Evolutionary conservation across 2,329 filamentous ascomycete genomes (phyloP).

Genomic region (Akanthomyces lecanii): DNA sequence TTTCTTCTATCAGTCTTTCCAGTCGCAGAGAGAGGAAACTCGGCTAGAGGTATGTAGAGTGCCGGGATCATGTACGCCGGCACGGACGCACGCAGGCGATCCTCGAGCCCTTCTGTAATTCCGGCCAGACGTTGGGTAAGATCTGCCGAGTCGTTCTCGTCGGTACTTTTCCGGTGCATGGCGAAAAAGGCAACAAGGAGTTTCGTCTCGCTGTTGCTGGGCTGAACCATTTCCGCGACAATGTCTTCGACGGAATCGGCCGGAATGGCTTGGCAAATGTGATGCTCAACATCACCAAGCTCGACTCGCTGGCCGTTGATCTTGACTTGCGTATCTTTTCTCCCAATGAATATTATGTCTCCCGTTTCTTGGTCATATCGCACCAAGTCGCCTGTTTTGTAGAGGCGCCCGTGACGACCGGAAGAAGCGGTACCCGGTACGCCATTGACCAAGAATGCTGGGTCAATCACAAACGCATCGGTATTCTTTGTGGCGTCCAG

Average conservation of each 20-base stretch:
- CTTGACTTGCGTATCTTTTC: slow-evolving; percentile 56
- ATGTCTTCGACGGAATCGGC: too few species aligned
- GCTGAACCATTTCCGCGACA: neutral
- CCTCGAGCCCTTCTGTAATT: neutral
- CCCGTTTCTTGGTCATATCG: slow-evolving; percentile 36
- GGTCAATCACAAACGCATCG: slow-evolving; percentile 34
- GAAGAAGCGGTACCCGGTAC: too few species aligned
- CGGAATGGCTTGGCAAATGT: too few species aligned
- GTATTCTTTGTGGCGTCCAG: slow-evolving; percentile 22
- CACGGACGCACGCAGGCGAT: neutral
- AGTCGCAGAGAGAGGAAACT: neutral
- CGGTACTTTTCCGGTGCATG: neutral
- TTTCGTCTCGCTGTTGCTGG: neutral
- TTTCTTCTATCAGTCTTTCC: neutral
- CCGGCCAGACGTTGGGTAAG: neutral
- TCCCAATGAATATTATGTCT: slow-evolving; percentile 41
- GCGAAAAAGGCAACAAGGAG: neutral
- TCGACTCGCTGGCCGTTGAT: slow-evolving; percentile 30
- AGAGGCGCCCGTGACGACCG: too few species aligned
- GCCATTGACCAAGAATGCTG: slow-evolving; percentile 14
- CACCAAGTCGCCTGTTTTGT: slow-evolving; percentile 38
- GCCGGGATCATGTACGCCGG: neutral
- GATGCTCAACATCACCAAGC: slow-evolving; percentile 22
- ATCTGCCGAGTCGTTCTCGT: neutral
- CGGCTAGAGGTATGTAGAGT: neutral